Base-by-base conservation (phyloP, 1,139 yeast species). In the Candida pseudoviswanathii region DNA sequence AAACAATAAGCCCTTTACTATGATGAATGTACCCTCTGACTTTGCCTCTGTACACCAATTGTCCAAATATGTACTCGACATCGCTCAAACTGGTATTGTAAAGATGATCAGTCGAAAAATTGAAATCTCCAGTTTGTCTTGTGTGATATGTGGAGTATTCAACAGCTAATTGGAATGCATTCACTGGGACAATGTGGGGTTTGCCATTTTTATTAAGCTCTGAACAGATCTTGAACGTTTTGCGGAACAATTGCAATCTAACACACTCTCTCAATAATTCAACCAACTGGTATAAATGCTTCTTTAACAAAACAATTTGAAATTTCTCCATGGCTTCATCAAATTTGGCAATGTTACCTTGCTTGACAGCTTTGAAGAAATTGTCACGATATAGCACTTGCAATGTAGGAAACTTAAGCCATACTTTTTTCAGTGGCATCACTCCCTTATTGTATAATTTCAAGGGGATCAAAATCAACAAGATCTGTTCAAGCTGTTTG, bases 1-100 rank as follows among this genome's bases (percentile, higher is more conserved):
- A 68, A 11, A 92, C 97, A 29, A 91, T 71, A 51, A 89, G 86
- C 48, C 87, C 82, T 11, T 83, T 80, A 61, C 89, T 95, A 42
- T 6, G 31, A 5, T 96, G 87, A 25, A 92, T 69, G 65, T 91
- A 92, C 1, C 97, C 98, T 67, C 88, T 90, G 51, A 91, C 73
- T 49, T 70, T 70, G 8, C 89, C 89, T 41, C 67, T 68, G 45
- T 77, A 73, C 16, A 92, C 89, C 58, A 88, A 67, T 50, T 80
- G 80, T 0, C 97, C 92, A 39, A 91, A 58, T 26, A 81, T 67
- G 55, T 95, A 84, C 67, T 92, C 97, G 4, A 86, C 74, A 46
- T 82, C 85, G 56, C 82, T 86, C 32, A 70, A 56, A 21, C 65
- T 51, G 31, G 59, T 59, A 8, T 47, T 46, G 43, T 56, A 46